Conservation (phyloP, 371 early-diverging fungal species). For the Mucor sp. region DNA sequence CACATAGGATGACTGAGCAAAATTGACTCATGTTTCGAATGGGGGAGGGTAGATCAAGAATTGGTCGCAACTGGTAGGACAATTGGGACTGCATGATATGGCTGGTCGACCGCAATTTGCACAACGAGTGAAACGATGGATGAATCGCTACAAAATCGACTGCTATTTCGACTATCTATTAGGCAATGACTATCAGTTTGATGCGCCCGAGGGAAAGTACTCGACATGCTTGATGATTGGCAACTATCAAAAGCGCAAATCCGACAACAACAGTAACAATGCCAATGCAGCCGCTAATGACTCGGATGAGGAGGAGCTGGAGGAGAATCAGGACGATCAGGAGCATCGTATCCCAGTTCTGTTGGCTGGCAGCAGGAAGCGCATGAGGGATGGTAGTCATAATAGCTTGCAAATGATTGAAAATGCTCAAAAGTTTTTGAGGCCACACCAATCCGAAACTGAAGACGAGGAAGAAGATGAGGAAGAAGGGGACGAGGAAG, state of each 20-base stretch:
- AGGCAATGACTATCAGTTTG: constrained; percentile 43
- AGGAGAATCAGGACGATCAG: constrained; percentile 2
- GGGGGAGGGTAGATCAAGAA: constrained; percentile 53
- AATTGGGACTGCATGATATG: constrained; percentile 46
- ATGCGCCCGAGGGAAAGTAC: constrained; percentile 35
- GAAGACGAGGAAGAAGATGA: constrained; percentile 12
- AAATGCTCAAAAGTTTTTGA: constrained; percentile 8
- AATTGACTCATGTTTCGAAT: background rate
- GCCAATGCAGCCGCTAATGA: background rate
- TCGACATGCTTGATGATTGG: constrained; percentile 48
- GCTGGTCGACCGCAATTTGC: constrained; percentile 53
- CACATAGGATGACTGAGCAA: background rate
- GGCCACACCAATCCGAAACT: constrained; percentile 4
- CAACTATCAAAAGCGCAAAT: constrained; percentile 42
- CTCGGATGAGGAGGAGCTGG: constrained; percentile 8
- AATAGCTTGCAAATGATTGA: constrained; percentile 20
- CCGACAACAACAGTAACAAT: constrained; percentile 7
- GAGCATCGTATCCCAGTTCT: constrained; percentile 13
- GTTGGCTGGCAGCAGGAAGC: constrained; percentile 25
- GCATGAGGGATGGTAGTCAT: constrained; percentile 27
- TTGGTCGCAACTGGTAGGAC: constrained; percentile 55
- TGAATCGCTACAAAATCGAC: constrained; percentile 53
- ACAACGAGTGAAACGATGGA: constrained; percentile 54
- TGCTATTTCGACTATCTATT: constrained; percentile 53
- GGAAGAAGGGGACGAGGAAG: constrained; percentile 5